These are phyloP conservation scores for Rauvolfia tetraphylla DNA, from an alignment of 257 asterid species.

Conservation along the genomic window DNA sequence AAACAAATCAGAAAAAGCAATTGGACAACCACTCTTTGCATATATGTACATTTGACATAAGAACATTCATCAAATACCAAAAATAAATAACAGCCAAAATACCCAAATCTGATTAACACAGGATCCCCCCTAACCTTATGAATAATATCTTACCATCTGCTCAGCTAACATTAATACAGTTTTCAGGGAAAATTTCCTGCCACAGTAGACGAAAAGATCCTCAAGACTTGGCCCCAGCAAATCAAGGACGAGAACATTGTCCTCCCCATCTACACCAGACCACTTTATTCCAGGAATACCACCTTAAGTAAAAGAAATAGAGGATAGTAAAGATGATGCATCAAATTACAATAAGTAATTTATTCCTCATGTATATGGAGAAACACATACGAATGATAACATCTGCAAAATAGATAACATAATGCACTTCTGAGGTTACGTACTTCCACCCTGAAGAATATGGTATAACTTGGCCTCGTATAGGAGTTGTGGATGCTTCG, in stretches of 20 bases:
- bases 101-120: not conserved
- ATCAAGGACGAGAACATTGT: constrained; percentile 74
- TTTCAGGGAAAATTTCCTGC: constrained; percentile 66
- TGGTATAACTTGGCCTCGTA: constrained; percentile 91
- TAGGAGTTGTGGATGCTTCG: constrained; percentile 88
- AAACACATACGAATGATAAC: no score
- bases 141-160: constrained; percentile 50
- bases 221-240: constrained; percentile 87
- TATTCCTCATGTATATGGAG: not conserved
- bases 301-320: constrained; percentile 36
- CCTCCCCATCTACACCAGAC: constrained; percentile 80
- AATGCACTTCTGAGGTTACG: constrained; percentile 23
- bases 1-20: not conserved
- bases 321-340: not conserved
- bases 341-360: not conserved
- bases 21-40: not conserved
- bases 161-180: constrained; percentile 89
- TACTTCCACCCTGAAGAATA: constrained; percentile 95
- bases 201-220: constrained; percentile 82
- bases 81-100: not conserved
- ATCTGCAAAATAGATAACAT: not conserved
- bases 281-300: constrained; percentile 78
- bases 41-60: not conserved
- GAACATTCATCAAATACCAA: not conserved
- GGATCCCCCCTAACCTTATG: not conserved